Base-by-base conservation (phyloP, 345 rosid species). In the Populus ilicifolia region DNA sequence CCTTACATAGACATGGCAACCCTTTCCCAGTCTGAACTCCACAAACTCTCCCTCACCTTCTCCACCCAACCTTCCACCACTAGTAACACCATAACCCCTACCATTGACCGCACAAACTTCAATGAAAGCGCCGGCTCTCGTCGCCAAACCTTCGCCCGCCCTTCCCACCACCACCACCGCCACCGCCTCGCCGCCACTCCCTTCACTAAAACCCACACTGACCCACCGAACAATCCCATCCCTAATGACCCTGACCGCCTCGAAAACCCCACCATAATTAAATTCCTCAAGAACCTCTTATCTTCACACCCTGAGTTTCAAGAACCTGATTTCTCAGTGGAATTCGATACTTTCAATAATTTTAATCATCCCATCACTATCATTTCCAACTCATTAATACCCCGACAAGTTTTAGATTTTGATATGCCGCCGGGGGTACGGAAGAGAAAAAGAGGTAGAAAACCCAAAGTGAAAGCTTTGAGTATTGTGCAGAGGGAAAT, bases 41-140 rank as follows among this genome's bases (percentile, higher is more conserved):
- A 71, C 25, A 23, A 84, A 6, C 90, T 92, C 35, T 89, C 94
- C 48, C 87, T 78, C 74, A 65, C 79, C 79, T 87, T 90, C 63
- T 41, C 90, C 54, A 73, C 89, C 59, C 75, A 84, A 69, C 80
- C 75, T 83, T 75, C 71, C 70, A 44, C 65, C 79, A 69, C 65
- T 62, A 84, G 54, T 80, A 79, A 78, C 79, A 86, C 72, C 44
- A 77, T 83, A n/a, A 56, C 80, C 50, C 86, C 91, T 38, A 67
- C 75, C 43, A 80, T 92, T 41, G 94, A 92, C 85, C 91, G 84
- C 46, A 77, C 97, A 27, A 68, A 43, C 76, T 92, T 92, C 87
- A 92, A 89, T 75, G 94, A 90, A 73, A 89, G 92, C 80, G 87
- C 90, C 11, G 93, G 97, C 29, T 92, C 97, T 38, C 90, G 87